Base-by-base conservation (phyloP, 306 rosid species). In the Pyrus betulifolia region DNA sequence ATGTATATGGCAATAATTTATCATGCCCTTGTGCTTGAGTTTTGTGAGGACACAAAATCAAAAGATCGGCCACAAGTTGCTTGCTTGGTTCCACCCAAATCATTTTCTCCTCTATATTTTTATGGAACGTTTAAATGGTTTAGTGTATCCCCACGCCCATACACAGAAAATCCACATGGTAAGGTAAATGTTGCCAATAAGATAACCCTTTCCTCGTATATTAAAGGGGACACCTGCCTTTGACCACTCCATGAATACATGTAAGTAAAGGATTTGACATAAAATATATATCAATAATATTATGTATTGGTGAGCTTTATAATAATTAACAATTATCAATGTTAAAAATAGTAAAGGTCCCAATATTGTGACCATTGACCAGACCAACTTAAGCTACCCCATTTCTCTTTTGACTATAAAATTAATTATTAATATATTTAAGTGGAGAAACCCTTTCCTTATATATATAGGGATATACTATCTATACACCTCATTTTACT, bases 241-340 rank as follows among this genome's bases (percentile, higher is more conserved):
- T 79, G 83, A 83, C 86, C 67, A 71, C 52, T 65, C 45, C 62
- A 79, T 64, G 42, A 45, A 70, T 57, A 25, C 12, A 75, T 33
- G 18, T 4, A 31, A 27, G 45, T 18, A 55, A 6, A 15, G 61
- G 61, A 58, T 59, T 58, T 64, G 33, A 73, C 9, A 31, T 69
- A 15, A 33, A 69, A 74, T 79, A 79, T 33, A 18, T 67, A 79
- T 23, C 28, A 46, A 57, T 22, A 70, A 7, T 55, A 31, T 78
- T 65, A 70, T 78, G 69, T 52, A 28, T 49, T 81, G 30, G 69
- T 44, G 76, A 75, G 72, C 68, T 75, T 75, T 80, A 30, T 58
- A 38, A 57, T 42, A 40, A 69, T 46, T 55, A 18, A 55, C 21
- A 60, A 60, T 60, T 12, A 22, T 22, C 27, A 27, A 2, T 22